These are phyloP conservation scores for Nothophaeocryptopus gaeumannii DNA, from an alignment of 2,329 filamentous ascomycete species.

Conservation along the genomic window DNA sequence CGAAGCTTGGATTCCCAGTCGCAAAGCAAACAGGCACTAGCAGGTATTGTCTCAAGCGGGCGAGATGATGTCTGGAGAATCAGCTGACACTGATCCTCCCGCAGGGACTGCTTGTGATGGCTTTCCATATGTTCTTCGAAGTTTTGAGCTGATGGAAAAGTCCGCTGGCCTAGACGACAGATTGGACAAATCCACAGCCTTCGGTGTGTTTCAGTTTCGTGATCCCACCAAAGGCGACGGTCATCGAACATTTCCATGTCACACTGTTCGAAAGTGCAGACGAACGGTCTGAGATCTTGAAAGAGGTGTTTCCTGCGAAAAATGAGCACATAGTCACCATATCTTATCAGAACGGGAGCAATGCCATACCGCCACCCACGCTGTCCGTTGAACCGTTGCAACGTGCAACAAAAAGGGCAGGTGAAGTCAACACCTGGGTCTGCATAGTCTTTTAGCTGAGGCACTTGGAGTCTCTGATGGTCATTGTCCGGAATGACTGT, in stretches of 20 bases:
- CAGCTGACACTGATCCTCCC: background rate
- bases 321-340: no score
- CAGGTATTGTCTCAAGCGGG: background rate
- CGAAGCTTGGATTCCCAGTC: conserved; percentile 6
- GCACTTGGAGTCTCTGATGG: no score
- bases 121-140: background rate
- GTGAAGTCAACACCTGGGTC: background rate
- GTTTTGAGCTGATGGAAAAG: background rate
- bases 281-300: conserved; percentile 2
- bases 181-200: conserved; percentile 5
- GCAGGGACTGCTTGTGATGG: background rate
- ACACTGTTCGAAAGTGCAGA: conserved; percentile 9
- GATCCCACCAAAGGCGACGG: conserved; percentile 1
- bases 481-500: no score
- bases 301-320: conserved; percentile 5
- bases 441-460: no score
- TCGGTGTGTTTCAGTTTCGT: conserved; percentile 11
- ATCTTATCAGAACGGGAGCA: no score
- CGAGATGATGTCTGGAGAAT: background rate
- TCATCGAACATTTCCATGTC: conserved; percentile 7
- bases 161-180: background rate
- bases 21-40: conserved; percentile 3
- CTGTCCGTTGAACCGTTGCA: conserved; percentile 4
- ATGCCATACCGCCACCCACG: conserved; percentile 5
- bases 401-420: conserved; percentile 3